These are phyloP conservation scores for Yamadazyma diospyri DNA, from an alignment of 1,139 yeast species.

Conservation along the genomic window DNA sequence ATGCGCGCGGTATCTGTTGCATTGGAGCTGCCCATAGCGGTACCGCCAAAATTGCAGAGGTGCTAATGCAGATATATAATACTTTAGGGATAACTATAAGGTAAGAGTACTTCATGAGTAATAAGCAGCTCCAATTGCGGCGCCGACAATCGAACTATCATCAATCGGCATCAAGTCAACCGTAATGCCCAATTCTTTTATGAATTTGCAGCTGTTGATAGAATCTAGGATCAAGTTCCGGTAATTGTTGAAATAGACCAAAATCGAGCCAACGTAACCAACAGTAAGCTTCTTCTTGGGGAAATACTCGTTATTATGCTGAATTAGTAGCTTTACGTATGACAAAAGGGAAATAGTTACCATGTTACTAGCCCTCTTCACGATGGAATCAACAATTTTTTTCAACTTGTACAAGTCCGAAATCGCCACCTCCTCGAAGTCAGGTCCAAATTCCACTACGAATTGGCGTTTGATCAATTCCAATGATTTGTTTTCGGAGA, in stretches of 20 bases:
- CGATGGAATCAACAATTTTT: slow-evolving; percentile 25
- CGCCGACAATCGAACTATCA: slow-evolving; percentile 45
- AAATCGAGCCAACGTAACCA: slow-evolving; percentile 46
- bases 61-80: not conserved
- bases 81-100: not conserved
- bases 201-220: slow-evolving; percentile 28
- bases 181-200: slow-evolving; percentile 23
- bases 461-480: slow-evolving; percentile 24
- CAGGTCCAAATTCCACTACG: slow-evolving; percentile 21
- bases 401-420: slow-evolving; percentile 29
- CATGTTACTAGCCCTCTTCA: slow-evolving; percentile 40
- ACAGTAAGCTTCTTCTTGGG: slow-evolving; percentile 23
- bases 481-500: slow-evolving; percentile 24
- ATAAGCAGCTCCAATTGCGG: slow-evolving; percentile 49
- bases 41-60: too few relatives aligned
- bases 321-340: slow-evolving; percentile 30
- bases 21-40: too few relatives aligned
- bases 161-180: slow-evolving; percentile 39
- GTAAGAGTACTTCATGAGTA: slow-evolving; percentile 10
- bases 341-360: slow-evolving; percentile 36
- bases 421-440: slow-evolving; percentile 16
- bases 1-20: too few relatives aligned
- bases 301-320: slow-evolving; percentile 26
- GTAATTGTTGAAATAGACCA: slow-evolving; percentile 34
- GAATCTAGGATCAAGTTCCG: slow-evolving; percentile 26